These are phyloP conservation scores for Fraxinus anomala DNA, from an alignment of 257 asterid genomes.

Conservation along the genomic window DNA sequence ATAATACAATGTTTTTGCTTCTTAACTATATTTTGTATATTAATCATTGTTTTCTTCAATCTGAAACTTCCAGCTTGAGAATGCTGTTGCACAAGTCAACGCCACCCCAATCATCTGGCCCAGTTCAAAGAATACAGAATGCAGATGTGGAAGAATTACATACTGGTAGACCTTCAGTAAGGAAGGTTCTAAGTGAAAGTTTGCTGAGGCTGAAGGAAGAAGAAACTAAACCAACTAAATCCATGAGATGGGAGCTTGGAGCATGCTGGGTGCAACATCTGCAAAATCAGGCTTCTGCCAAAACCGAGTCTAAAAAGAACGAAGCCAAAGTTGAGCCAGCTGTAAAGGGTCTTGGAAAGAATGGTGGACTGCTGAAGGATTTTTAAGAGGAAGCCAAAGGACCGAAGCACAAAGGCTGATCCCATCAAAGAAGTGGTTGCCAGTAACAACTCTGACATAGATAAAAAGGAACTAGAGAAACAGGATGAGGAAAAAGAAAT, in stretches of 20 bases:
- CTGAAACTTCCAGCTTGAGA: constrained; percentile 61
- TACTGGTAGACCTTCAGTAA: constrained; percentile 46
- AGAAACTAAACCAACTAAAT: constrained; percentile 43
- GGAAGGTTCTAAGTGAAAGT: constrained; percentile 63
- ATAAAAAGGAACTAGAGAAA: constrained; percentile 48
- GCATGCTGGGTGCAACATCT: constrained; percentile 86
- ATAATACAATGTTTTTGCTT: background rate
- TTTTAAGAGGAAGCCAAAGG: constrained; percentile 63
- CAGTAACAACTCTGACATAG: constrained; percentile 37
- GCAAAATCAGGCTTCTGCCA: constrained; percentile 60
- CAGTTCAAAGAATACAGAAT: constrained; percentile 54
- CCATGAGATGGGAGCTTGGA: constrained; percentile 80
- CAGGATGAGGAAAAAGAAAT: constrained; percentile 52
- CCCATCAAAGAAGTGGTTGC: constrained; percentile 42
- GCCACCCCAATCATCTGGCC: constrained; percentile 52
- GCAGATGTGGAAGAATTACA: constrained; percentile 54
- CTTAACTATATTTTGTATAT: constrained; percentile 17
- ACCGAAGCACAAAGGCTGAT: constrained; percentile 46
- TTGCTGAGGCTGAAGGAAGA: constrained; percentile 51
- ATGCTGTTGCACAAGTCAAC: constrained; percentile 68
- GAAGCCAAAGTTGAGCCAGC: constrained; percentile 63
- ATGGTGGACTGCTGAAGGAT: constrained; percentile 69
- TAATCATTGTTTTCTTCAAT: constrained; percentile 22
- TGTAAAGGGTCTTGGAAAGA: constrained; percentile 80
- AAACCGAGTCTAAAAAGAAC: constrained; percentile 50